Base-by-base conservation (phyloP, 177 flowering plant species). In the Vitis hybrid region DNA sequence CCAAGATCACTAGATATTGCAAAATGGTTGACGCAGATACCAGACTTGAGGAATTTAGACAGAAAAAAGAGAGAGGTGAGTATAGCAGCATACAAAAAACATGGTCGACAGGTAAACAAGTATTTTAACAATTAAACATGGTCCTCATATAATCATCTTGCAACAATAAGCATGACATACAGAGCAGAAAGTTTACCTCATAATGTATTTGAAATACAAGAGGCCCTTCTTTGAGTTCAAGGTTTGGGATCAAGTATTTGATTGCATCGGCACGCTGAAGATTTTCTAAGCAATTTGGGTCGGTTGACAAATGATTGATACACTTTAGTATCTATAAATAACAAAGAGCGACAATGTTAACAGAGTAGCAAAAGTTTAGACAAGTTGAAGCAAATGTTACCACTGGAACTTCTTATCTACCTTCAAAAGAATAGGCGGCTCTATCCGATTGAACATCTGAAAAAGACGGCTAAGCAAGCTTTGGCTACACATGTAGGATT, bases 211-310 rank as follows among this genome's bases (percentile, higher is more conserved):
- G 90, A 69, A 85, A 80, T 60, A 96, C 82, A 62, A 93, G 94
- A 72, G 87, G 82, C 51, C 96, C 97, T 64, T 93, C 99, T 80
- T 86, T 89, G 68, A 92, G 91, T 73, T 96, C 98, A 81, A 96
- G 99, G 76, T 96, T 93, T 29, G 97, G 97, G 49, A 96, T 93
- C 85, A 96, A 81, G 81, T 89, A 87, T 75, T 90, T 96, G 70
- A 96, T 92, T 67, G 97, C 99, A 81, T 96, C 95, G 26, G 98
- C 97, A 15, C 94, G 89, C 81, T 96, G 99, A 79, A 96, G 98
- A 82, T 82, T 88, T 73, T 96, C 99, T 77, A 96, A 81, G 79
- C 99, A 96, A 75, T 93, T 91, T 69, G 99, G 97, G 68, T 96
- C 98, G 19, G 93, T 89, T 66, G 99, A 93, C 79, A 96, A 86